Evolutionary conservation across 768 basidiomycete genomes (phyloP), one percentile per base, ranked within the genome.

Genomic region (Boletus bicolor): DNA sequence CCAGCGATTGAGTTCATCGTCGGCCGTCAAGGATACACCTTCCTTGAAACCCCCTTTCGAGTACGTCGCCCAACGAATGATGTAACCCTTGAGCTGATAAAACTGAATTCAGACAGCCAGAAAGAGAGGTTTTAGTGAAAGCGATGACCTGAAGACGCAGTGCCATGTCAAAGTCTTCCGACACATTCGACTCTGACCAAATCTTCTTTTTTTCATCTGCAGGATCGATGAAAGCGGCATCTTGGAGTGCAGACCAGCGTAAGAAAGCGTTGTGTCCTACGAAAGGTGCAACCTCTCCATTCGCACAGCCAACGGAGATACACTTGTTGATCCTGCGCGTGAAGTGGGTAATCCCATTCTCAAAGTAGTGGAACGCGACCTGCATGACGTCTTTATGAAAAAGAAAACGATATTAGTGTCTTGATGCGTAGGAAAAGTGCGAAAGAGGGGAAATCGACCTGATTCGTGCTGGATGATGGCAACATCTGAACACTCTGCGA

Each of bases 391-490:
- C 89, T 83, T 32, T 46, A 36, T 38, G 24, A 53, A 39, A n/a
- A 7, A 3, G 28, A 28, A 28, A 28, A 28, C 0, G 7, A 61
- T 67, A 10, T 64, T 59, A 82, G 80, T 9, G 26, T 42, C 17
- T 14, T 8, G 38, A 8, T 51, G 9, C 37, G 6, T 17, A 21
- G 14, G 11, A 39, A 15, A 44, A 21, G n/a, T 9, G 11, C 0
- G 43, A 55, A 17, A 35, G 48, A 28, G 15, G 61, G 69, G 53
- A 60, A n/a, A 42, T 57, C 1, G 0, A 67, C 86, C 89, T 2
- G 89, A 91, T 65, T 89, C 89, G 65, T 96, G 93, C 66, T 95
- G 93, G 52, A 95, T 93, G 76, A 95, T 93, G 12, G 87, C 91
- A 41, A 93, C 86, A 44, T 94, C 88, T 0, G 91, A 91, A 60